Percentiles rank a stretch among this genome's conserved stretches.
phyloP scores from a whole-genome alignment of 148 eudicot species.

The Rhododendron vialii region DNA sequence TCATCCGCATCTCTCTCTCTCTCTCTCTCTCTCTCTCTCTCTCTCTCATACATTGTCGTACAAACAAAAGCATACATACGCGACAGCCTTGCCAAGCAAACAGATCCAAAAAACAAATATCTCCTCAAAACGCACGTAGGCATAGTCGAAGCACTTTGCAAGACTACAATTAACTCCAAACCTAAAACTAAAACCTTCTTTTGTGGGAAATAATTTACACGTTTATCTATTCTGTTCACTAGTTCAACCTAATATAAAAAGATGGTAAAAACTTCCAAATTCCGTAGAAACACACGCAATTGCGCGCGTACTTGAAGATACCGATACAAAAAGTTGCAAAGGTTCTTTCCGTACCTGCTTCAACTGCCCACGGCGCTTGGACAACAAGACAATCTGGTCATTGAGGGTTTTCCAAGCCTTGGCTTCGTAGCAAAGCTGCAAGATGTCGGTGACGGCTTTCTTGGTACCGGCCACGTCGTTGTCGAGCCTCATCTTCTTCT shows the following conservation, averaged over 20 bases:
- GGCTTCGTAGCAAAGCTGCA: slow-evolving; percentile 70
- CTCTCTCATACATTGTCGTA: neutral
- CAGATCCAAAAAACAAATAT: neutral
- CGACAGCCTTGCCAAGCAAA: neutral
- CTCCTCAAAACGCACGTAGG: neutral
- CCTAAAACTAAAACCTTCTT: neutral
- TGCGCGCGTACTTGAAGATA: too few relatives aligned
- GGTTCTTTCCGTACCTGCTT: slow-evolving; percentile 49
- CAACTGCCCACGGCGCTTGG: slow-evolving; percentile 93
- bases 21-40: too few relatives aligned
- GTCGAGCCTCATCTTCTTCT: slow-evolving; percentile 82
- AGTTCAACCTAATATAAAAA: neutral
- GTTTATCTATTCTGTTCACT: neutral
- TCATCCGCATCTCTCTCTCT: too few relatives aligned
- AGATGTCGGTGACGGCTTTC: slow-evolving; percentile 72
- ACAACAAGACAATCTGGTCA: slow-evolving; percentile 78
- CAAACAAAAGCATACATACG: neutral
- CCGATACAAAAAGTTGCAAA: too few relatives aligned
- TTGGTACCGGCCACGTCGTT: slow-evolving; percentile 72
- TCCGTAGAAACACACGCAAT: neutral
- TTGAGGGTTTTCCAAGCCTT: slow-evolving; percentile 79
- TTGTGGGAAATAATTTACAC: neutral
- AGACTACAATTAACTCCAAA: neutral
- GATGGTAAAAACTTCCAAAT: neutral
- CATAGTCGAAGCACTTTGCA: too few relatives aligned